Evolutionary conservation across 2,329 filamentous ascomycete species (phyloP).

Genomic region (Alternaria alternata): DNA sequence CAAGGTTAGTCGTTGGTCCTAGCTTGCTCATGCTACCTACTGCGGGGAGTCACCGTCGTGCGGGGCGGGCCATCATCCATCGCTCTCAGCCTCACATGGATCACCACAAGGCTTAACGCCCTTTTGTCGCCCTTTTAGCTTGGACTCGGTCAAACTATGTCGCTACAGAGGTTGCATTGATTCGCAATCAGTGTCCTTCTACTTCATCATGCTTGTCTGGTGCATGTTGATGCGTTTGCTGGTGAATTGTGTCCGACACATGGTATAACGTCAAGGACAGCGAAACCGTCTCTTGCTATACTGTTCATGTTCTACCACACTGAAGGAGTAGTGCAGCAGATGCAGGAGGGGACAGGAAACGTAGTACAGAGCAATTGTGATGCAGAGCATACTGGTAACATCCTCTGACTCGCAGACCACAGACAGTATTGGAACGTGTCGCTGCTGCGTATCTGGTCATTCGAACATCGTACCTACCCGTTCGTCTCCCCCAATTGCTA

Average conservation of each 20-base stretch:
- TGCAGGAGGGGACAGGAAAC: neutral
- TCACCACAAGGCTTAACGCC: conserved; percentile 8
- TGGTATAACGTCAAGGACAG: neutral
- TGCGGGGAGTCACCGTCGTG: conserved; percentile 19
- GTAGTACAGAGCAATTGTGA: neutral
- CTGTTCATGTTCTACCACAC: neutral
- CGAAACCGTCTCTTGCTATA: neutral
- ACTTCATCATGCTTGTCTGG: neutral
- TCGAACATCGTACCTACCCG: neutral
- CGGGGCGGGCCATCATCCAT: conserved; percentile 11
- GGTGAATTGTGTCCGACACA: neutral
- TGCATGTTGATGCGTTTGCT: neutral
- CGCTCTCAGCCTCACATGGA: conserved; percentile 3
- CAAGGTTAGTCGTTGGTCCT: conserved; percentile 20
- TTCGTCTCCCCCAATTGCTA: neutral
- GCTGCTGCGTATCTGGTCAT: neutral
- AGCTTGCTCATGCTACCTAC: conserved; percentile 7
- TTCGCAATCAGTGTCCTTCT: neutral
- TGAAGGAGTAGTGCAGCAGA: neutral
- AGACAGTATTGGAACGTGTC: neutral
- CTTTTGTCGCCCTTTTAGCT: conserved; percentile 12
- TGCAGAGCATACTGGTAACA: neutral
- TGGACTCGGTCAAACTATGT: neutral
- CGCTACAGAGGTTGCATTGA: neutral
- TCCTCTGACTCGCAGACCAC: neutral